A percentile compares a stretch with the other conserved stretches of the same genome.
Conservation (phyloP, 2,329 filamentous ascomycete species). For the Arthrocladium fulminans region DNA sequence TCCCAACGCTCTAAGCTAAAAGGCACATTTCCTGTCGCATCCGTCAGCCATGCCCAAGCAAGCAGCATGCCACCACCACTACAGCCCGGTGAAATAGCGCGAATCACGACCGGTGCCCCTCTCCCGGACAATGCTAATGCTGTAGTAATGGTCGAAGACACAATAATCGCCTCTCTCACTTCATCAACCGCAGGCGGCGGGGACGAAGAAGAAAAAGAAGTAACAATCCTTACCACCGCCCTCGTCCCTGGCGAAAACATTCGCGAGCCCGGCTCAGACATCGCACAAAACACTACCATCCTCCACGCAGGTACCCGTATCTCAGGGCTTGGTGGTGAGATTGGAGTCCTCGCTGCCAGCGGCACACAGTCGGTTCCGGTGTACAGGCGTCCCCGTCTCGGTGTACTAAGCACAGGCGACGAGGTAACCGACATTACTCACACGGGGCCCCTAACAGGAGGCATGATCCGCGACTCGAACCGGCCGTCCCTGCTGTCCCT, state of each 20-base stretch:
- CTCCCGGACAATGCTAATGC: constrained; percentile 80
- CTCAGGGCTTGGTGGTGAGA: constrained; percentile 77
- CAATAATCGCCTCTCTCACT: constrained; percentile 56
- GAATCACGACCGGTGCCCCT: constrained; percentile 91
- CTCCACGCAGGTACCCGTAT: constrained; percentile 72
- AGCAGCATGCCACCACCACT: constrained; percentile 54
- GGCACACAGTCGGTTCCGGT: constrained; percentile 63
- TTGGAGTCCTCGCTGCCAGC: constrained; percentile 79
- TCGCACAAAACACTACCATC: constrained; percentile 59
- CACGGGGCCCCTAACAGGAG: constrained; percentile 55
- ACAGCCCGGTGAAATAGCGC: constrained; percentile 65
- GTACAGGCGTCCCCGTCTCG: constrained; percentile 69
- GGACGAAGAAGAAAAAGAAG: constrained; percentile 71
- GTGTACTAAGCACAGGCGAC: constrained; percentile 87
- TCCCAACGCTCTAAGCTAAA: constrained; percentile 40
- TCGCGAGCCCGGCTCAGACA: constrained; percentile 82
- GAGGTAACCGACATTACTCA: constrained; percentile 72
- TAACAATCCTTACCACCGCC: constrained; percentile 73
- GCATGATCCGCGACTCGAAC: constrained; percentile 91
- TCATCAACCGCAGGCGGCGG: constrained; percentile 36
- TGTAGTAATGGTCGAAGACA: constrained; percentile 97
- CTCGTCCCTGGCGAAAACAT: constrained; percentile 78
- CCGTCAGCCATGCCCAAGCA: constrained; percentile 76
- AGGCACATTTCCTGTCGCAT: constrained; percentile 76
- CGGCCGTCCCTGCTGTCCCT: constrained; percentile 78